Base-by-base conservation (phyloP, 2,329 filamentous ascomycete species). In the Tolypocladium pustulatum region DNA sequence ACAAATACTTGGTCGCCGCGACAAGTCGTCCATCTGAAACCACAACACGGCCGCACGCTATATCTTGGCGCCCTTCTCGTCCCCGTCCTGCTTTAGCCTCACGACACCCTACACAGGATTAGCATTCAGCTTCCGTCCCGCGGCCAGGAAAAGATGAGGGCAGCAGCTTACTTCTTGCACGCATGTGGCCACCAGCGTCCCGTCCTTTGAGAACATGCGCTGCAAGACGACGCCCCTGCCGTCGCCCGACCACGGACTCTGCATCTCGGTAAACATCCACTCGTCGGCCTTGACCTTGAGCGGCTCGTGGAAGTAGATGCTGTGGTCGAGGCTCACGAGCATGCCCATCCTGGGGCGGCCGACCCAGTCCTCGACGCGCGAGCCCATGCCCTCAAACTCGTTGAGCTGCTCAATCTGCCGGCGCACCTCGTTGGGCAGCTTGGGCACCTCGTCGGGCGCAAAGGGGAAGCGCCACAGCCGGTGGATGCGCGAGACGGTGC, bases 241-340 rank as follows among this genome's bases (percentile, higher is more conserved):
- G 66, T 91, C 87, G 1, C 87, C 89, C 2, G 86, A 82, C 89
- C 90, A 94, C 0, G 89, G 88, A 58, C 84, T 90, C 72, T 89
- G 82, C 82, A 90, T 90, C 76, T 92, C 89, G 25, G 81, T 82
- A 65, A 90, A 85, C 82, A 91, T 87, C 89, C 89, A 92, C 72
- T 91, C 82, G 66, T 87, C 84, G 5, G 82, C 84, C 65, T 74
- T 76, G 58, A 87, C 81, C 59, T 71, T 72, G 60, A 73, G 71
- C 30, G 84, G 83, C 71, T 85, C 82, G 65, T 87, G 84, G 66
- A 87, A 87, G 71, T 87, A 87, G 62, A 87, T 86, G 56, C 79
- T 82, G 71, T 94, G 90, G 69, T 94, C 90, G 56, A 93, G 74
- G 64, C 84, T 88, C 56, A 94, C 89, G 81, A 91, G 85, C 90